A percentile compares a stretch with the other conserved stretches of the same genome.
These are phyloP conservation scores for Suillus americanus DNA, from an alignment of 768 basidiomycete species.

Conservation along the genomic window DNA sequence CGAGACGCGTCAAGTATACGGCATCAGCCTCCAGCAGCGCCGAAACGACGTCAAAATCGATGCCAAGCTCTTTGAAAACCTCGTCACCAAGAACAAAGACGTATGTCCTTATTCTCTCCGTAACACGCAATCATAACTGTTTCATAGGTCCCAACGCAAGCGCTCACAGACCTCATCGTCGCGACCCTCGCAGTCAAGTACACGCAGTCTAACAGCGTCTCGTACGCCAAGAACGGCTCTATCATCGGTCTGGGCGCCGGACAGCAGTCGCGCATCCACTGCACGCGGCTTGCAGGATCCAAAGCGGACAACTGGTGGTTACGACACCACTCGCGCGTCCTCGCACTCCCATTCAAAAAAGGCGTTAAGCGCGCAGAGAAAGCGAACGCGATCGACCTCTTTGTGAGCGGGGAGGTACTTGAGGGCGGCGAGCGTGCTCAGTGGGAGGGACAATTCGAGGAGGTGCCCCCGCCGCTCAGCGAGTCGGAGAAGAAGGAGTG, in stretches of 20 bases:
- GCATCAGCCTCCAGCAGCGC: constrained; percentile 84
- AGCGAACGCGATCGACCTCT: constrained; percentile 97
- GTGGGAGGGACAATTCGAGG: constrained; percentile 89
- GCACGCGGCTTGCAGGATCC: constrained; percentile 93
- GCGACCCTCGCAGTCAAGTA: constrained; percentile 97
- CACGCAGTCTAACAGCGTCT: constrained; percentile 98
- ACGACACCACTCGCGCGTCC: constrained; percentile 92
- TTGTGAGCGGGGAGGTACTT: constrained; percentile 85
- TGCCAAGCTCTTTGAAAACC: constrained; percentile 74
- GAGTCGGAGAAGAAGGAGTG: constrained; percentile 74
- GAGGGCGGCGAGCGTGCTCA: constrained; percentile 88
- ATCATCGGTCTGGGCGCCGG: constrained; percentile 96
- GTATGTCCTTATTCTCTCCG: constrained; percentile 39
- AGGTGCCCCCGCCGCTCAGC: constrained; percentile 60
- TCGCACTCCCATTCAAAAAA: constrained; percentile 93
- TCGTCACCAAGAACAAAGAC: constrained; percentile 87
- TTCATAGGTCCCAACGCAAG: constrained; percentile 67
- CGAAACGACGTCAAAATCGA: constrained; percentile 91
- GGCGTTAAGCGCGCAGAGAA: constrained; percentile 98
- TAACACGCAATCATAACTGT: neutral
- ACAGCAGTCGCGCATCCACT: constrained; percentile 98
- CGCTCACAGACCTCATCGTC: constrained; percentile 89
- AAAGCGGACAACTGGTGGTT: constrained; percentile 99
- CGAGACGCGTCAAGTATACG: constrained; percentile 96
- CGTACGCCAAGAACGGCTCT: constrained; percentile 89